Base-by-base conservation (phyloP, 1,139 yeast genomes). In the Zhuliangozyma blackwelliae region DNA sequence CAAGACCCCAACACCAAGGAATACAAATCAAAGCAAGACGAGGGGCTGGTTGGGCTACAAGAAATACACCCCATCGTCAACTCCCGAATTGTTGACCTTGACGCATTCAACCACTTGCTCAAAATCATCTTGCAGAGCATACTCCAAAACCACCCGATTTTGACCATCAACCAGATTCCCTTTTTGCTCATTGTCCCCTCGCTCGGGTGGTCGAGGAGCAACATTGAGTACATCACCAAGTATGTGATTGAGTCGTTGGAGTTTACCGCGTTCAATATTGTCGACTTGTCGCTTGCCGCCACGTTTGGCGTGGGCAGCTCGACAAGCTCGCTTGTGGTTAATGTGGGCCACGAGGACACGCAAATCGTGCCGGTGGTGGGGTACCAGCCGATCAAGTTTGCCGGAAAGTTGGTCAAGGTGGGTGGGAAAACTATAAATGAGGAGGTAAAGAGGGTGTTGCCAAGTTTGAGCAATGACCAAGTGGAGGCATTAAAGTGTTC, bases 351-450 rank as follows among this genome's bases (percentile, higher is more conserved):
- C 41, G 77, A 81, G 30, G 76, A 80, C 48, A 77, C 88, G 2
- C 96, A 88, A 54, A 69, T 92, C 29, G 72, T 82, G 5, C 94
- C 96, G 1, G 77, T 92, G 20, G 61, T 85, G 32, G 94, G 86
- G 40, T 86, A 78, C 51, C 79, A 79, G 41, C 70, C 76, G 5
- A 59, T 82, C 31, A 72, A 71, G 33, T 72, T 72, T 50, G 81
- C 89, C 2, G 67, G 74, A 27, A 63, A 65, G 36, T 65, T 72
- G 13, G 55, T 80, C 27, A 60, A 67, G 3, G 52, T 60, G 12
- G 97, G 98, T 10, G 89, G 95, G 2, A 50, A 64, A 12, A 55
- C 65, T 27, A 79, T 92, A 32, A 85, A 85, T 50, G 62, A 66
- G 23, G 68, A 65, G 10, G 59, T 92, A 37, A 47, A 59, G 10